Evolutionary conservation across 768 basidiomycete genomes (phyloP).

Genomic region (Epithele typhae): DNA sequence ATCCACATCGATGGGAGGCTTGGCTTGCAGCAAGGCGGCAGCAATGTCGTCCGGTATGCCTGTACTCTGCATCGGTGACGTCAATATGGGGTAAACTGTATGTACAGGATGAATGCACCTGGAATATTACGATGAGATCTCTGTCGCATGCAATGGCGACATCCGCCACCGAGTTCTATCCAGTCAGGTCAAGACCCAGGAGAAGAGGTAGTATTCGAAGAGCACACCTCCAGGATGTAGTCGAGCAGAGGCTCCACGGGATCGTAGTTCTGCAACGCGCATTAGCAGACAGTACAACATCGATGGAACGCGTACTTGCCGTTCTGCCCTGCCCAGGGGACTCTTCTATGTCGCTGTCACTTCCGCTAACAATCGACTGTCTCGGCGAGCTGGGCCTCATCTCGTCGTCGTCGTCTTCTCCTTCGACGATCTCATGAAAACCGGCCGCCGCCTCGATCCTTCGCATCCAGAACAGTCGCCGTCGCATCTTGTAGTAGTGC

Average conservation of each 20-base stretch:
- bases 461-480: not conserved
- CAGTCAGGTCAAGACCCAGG: not conserved
- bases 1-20: constrained; percentile 11
- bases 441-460: constrained; percentile 1
- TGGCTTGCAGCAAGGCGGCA: not conserved
- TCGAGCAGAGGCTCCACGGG: constrained; percentile 13
- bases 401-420: not conserved
- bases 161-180: constrained; percentile 10
- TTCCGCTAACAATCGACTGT: not conserved
- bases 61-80: not conserved
- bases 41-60: constrained; percentile 2
- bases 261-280: constrained; percentile 8
- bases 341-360: not conserved
- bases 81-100: no score
- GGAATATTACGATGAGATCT: constrained; percentile 5
- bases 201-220: not conserved
- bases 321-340: no score
- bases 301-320: no score
- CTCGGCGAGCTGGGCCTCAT: not conserved
- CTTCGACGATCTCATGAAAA: not conserved
- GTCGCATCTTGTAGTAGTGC: constrained; percentile 9
- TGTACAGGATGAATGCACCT: not conserved
- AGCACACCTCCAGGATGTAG: constrained; percentile 10
- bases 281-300: not conserved
- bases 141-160: constrained; percentile 11